phyloP scores from a whole-genome alignment of 2,329 filamentous ascomycete genomes.

The Penicillium fuscoglaucum region DNA sequence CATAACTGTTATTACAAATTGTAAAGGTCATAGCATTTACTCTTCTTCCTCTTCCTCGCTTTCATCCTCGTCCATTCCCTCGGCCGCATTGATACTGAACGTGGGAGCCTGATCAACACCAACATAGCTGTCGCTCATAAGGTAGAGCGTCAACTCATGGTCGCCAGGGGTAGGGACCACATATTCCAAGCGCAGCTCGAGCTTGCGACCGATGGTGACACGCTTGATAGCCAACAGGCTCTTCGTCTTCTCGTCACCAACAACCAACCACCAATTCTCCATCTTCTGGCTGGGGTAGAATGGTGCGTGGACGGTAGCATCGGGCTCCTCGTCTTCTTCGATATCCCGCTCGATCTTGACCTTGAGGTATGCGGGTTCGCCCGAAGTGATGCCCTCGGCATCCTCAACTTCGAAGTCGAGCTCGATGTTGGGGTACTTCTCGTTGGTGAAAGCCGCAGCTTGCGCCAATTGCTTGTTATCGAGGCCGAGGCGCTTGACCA shows the following conservation, averaged over 20 bases:
- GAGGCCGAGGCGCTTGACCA: slow-evolving; percentile 77
- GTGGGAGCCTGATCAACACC: slow-evolving; percentile 94
- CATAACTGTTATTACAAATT: slow-evolving; percentile 23
- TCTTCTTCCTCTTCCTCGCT: slow-evolving; percentile 78
- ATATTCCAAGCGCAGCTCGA: slow-evolving; percentile 82
- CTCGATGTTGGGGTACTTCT: slow-evolving; percentile 93
- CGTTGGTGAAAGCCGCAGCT: slow-evolving; percentile 93
- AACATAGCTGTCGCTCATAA: slow-evolving; percentile 97
- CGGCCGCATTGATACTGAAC: slow-evolving; percentile 80
- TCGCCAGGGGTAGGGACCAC: slow-evolving; percentile 82
- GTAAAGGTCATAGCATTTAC: slow-evolving; percentile 21
- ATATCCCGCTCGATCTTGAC: slow-evolving; percentile 83
- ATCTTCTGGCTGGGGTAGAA: slow-evolving; percentile 91
- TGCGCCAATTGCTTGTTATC: slow-evolving; percentile 79
- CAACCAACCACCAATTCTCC: slow-evolving; percentile 98
- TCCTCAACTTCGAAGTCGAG: slow-evolving; percentile 86
- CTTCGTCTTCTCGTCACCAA: slow-evolving; percentile 87
- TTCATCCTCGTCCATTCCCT: slow-evolving; percentile 93
- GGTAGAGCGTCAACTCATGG: slow-evolving; percentile 83
- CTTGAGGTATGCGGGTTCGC: slow-evolving; percentile 77
- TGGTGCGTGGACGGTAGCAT: slow-evolving; percentile 85
- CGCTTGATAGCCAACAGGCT: slow-evolving; percentile 90
- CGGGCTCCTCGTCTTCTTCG: slow-evolving; percentile 70
- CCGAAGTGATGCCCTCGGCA: slow-evolving; percentile 73
- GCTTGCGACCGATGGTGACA: slow-evolving; percentile 76